Conservation (phyloP, 192 early-diverging fungal species). For the Chytriomyces sp. region DNA sequence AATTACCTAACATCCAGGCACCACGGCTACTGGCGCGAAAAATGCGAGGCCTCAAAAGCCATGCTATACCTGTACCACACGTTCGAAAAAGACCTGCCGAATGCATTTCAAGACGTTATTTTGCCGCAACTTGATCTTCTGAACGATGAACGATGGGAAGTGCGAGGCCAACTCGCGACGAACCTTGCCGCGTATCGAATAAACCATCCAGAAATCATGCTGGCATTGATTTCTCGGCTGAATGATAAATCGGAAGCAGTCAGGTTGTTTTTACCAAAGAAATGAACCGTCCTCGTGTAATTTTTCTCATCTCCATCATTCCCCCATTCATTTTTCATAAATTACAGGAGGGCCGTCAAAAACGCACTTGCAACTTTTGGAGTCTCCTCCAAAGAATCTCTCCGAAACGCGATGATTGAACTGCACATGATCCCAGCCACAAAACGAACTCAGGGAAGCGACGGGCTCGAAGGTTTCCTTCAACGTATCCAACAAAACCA, state of each 20-base stretch:
- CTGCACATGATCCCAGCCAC: constrained; percentile 42
- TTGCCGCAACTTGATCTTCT: constrained; percentile 45
- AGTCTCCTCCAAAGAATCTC: constrained; percentile 42
- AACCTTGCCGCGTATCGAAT: constrained; percentile 45
- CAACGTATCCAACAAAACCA: background rate
- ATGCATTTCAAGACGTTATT: constrained; percentile 41
- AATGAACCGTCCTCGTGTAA: background rate
- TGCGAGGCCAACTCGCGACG: constrained; percentile 43
- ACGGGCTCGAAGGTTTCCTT: background rate
- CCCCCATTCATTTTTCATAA: background rate
- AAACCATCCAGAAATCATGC: constrained; percentile 42
- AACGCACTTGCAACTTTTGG: constrained; percentile 46
- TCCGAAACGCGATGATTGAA: constrained; percentile 47
- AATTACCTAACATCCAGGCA: background rate
- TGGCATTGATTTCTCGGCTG: constrained; percentile 39
- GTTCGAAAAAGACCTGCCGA: constrained; percentile 49
- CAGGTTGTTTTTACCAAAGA: background rate
- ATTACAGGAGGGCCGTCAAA: constrained; percentile 40
- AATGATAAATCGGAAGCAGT: constrained; percentile 45
- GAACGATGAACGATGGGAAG: constrained; percentile 47
- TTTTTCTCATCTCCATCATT: background rate
- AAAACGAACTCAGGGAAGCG: background rate
- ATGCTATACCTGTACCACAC: constrained; percentile 40
- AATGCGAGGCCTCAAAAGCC: constrained; percentile 29
- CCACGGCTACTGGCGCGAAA: constrained; percentile 28